phyloP scores from a whole-genome alignment of 768 basidiomycete species.

The Phlebiopsis gigantea region DNA sequence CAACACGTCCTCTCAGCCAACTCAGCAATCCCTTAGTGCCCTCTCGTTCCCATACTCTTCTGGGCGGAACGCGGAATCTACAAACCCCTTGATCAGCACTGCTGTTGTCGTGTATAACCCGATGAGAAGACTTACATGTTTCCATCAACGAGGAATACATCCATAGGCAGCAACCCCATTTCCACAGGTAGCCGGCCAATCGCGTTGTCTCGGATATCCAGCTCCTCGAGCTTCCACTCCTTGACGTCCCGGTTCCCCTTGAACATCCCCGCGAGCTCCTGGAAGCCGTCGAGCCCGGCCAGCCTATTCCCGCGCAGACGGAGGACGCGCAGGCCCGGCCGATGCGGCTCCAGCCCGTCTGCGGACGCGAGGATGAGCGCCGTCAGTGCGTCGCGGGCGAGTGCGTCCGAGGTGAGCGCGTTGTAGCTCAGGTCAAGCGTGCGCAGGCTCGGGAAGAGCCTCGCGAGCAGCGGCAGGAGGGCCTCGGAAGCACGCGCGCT shows the following conservation, averaged over 20 bases:
- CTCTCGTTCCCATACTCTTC: constrained; percentile 83
- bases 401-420: constrained; percentile 45
- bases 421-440: constrained; percentile 79
- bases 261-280: constrained; percentile 56
- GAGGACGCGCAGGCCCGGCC: constrained; percentile 59
- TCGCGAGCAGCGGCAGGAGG: constrained; percentile 52
- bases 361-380: constrained; percentile 42
- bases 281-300: constrained; percentile 56
- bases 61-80: constrained; percentile 77
- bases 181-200: constrained; percentile 63
- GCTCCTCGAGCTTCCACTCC: constrained; percentile 74
- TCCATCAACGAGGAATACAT: constrained; percentile 80
- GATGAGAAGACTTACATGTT: constrained; percentile 54
- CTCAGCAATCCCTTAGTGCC: constrained; percentile 77
- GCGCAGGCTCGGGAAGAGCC: constrained; percentile 65
- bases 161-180: constrained; percentile 70
- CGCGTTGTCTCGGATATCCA: constrained; percentile 81
- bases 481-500: constrained; percentile 45
- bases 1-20: constrained; percentile 74
- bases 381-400: constrained; percentile 44
- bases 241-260: constrained; percentile 57
- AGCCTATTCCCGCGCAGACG: constrained; percentile 66
- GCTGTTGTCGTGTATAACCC: too few species aligned
- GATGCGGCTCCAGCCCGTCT: constrained; percentile 12
- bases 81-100: neutral